Conservation (phyloP, 2,329 filamentous ascomycete genomes). For the Aaosphaeria pasadenensis region DNA sequence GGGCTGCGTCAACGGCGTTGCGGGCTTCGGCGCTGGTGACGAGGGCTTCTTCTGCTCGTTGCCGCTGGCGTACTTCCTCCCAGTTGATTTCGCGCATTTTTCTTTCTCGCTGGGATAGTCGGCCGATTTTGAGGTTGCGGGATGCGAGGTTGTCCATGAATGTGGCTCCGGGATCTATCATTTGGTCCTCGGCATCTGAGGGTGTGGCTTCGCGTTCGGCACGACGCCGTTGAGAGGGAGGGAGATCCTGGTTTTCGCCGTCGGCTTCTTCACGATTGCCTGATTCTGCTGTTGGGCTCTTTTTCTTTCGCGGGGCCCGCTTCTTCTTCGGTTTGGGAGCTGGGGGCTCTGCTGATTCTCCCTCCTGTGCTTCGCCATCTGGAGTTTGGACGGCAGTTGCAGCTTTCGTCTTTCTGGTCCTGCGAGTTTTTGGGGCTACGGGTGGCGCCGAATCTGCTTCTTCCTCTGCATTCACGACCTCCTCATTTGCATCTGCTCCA, state of each 20-base stretch:
- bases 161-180: constrained; percentile 63
- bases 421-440: too few relatives aligned
- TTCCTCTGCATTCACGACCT: constrained; percentile 9
- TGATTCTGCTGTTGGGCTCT: constrained; percentile 7
- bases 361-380: not conserved
- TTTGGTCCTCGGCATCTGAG: constrained; percentile 36
- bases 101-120: constrained; percentile 71
- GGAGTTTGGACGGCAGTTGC: not conserved
- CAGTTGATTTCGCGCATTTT: constrained; percentile 68
- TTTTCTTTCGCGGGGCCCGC: constrained; percentile 10
- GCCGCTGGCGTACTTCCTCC: constrained; percentile 45
- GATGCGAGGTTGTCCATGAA: constrained; percentile 72
- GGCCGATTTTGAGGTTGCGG: constrained; percentile 63
- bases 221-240: constrained; percentile 20
- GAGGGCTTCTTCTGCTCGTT: constrained; percentile 31
- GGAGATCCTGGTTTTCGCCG: constrained; percentile 5
- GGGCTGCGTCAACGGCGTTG: constrained; percentile 17
- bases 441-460: not conserved
- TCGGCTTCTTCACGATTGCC: not conserved
- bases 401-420: not conserved
- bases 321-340: constrained; percentile 4
- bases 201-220: constrained; percentile 29
- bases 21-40: constrained; percentile 16
- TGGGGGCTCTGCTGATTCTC: constrained; percentile 1
- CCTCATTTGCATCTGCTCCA: not conserved